Evolutionary conservation across 2,329 filamentous ascomycete genomes (phyloP), one percentile per base, ranked within the genome.

Genomic region (Neofusicoccum parvum): DNA sequence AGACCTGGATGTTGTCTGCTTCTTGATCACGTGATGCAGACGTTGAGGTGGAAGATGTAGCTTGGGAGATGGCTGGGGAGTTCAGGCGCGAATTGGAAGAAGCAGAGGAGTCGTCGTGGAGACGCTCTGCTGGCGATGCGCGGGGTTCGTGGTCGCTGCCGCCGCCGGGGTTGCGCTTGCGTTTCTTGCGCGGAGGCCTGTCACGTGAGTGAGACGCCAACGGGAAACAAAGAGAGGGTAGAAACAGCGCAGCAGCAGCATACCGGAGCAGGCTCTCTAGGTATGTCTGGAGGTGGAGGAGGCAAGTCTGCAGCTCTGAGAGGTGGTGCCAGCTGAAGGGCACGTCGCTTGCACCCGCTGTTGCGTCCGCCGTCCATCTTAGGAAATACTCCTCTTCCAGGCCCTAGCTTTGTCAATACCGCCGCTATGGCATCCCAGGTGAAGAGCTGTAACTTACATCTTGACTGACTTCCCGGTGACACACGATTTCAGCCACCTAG

Each of bases 321-420:
- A 83, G 39, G 1, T 67, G 45, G 62, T 84, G 82, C 81, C 81
- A 84, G 5, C 79, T 81, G 3, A 77, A 69, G 1, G 80, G 75
- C 0, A 75, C 68, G 11, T 60, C 69, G 3, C 66, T 64, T 2
- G 60, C 7, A 2, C 37, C 41, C 1, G 43, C 36, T 20, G 4
- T 54, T 14, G 3, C 14, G 17, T 58, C 45, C 10, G 39, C 9
- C 3, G 39, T 20, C 58, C 60, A 66, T 10, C 60, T 48, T 5
- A 64, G 12, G 6, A 64, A 49, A 15, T 56, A 66, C 17, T 66
- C 51, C 41, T 60, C 60, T 36, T 60, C 27, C 27, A 32, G 34
- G 36, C n/a, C 49, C 59, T 64, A 41, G 17, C 17, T 10, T 15
- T 12, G 43, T 46, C n/a, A 64, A n/a, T 5, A 48, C n/a, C 2